phyloP scores from a whole-genome alignment of 345 rosid species.

The Camelina neglecta region DNA sequence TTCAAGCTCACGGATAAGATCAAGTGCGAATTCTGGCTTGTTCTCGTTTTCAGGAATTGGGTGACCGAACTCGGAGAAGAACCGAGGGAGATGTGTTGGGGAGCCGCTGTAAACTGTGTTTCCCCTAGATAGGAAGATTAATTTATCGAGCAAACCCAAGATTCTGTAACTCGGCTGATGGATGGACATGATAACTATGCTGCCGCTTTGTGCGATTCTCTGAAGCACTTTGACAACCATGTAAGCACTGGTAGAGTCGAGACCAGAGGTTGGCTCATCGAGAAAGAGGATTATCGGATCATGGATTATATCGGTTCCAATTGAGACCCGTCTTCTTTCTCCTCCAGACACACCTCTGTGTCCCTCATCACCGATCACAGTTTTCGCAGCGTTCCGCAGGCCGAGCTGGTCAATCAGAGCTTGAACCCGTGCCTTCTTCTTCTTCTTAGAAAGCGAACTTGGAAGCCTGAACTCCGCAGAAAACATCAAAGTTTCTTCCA shows the following conservation, averaged over 20 bases:
- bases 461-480: slow-evolving; percentile 95
- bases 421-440: slow-evolving; percentile 78
- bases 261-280: slow-evolving; percentile 94
- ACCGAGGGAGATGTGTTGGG: slow-evolving; percentile 55
- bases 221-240: slow-evolving; percentile 94
- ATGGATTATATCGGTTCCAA: slow-evolving; percentile 74
- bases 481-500: slow-evolving; percentile 91
- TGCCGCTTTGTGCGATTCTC: slow-evolving; percentile 81
- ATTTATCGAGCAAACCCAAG: slow-evolving; percentile 65
- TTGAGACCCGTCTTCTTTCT: slow-evolving; percentile 85
- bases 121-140: slow-evolving; percentile 82
- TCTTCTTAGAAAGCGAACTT: slow-evolving; percentile 66
- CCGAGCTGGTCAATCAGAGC: slow-evolving; percentile 90
- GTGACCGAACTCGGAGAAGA: slow-evolving; percentile 74
- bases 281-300: slow-evolving; percentile 87
- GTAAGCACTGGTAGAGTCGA: slow-evolving; percentile 91
- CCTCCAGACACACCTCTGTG: slow-evolving; percentile 95
- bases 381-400: slow-evolving; percentile 64
- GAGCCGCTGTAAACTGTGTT: slow-evolving; percentile 75
- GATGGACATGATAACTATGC: slow-evolving; percentile 88
- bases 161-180: slow-evolving; percentile 96
- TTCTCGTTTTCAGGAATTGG: slow-evolving; percentile 86
- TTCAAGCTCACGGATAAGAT: slow-evolving; percentile 82
- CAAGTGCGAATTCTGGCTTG: slow-evolving; percentile 81
- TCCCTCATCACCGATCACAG: slow-evolving; percentile 94